Conservation (phyloP, 495 filamentous ascomycete genomes). For the Neurospora sp. region DNA sequence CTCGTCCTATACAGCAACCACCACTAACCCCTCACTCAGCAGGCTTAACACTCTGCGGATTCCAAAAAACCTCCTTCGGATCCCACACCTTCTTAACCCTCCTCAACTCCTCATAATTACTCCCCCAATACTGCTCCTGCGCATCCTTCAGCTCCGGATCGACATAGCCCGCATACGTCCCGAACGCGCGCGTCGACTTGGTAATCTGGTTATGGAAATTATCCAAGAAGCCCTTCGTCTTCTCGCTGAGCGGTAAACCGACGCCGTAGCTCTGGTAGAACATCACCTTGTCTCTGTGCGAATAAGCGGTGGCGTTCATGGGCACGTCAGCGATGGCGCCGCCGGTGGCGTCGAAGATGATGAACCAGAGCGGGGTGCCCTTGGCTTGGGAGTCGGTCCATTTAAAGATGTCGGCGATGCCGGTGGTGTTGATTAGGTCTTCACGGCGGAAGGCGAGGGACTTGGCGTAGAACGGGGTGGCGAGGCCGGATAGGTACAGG, state of each 20-base stretch:
- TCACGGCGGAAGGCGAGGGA: slow-evolving; percentile 40
- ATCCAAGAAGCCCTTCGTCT: slow-evolving; percentile 36
- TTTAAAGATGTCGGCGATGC: slow-evolving; percentile 36
- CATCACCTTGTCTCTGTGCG: slow-evolving; percentile 47
- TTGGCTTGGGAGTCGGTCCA: slow-evolving; percentile 41
- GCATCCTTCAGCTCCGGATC: slow-evolving; percentile 47
- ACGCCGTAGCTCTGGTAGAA: slow-evolving; percentile 50
- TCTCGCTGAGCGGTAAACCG: slow-evolving; percentile 33
- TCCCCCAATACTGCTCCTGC: slow-evolving; percentile 48
- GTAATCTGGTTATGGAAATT: slow-evolving; percentile 35
- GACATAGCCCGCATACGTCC: slow-evolving; percentile 63
- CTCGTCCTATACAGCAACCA: too few relatives aligned
- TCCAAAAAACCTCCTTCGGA: slow-evolving; percentile 47
- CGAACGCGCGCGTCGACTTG: slow-evolving; percentile 26
- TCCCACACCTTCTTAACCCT: slow-evolving; percentile 46
- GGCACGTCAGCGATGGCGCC: slow-evolving; percentile 39
- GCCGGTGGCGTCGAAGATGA: slow-evolving; percentile 47
- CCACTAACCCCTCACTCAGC: background rate
- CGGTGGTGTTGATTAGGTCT: slow-evolving; percentile 30
- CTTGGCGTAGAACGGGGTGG: slow-evolving; percentile 42
- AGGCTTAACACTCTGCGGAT: slow-evolving; percentile 50
- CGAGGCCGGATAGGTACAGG: slow-evolving; percentile 33
- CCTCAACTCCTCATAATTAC: slow-evolving; percentile 34
- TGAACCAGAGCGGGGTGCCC: slow-evolving; percentile 42
- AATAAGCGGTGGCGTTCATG: slow-evolving; percentile 43